Percentiles rank a stretch among this genome's conserved stretches.
Conservation (phyloP, 129 eudicot species). For the Pulicaria dysenterica region DNA sequence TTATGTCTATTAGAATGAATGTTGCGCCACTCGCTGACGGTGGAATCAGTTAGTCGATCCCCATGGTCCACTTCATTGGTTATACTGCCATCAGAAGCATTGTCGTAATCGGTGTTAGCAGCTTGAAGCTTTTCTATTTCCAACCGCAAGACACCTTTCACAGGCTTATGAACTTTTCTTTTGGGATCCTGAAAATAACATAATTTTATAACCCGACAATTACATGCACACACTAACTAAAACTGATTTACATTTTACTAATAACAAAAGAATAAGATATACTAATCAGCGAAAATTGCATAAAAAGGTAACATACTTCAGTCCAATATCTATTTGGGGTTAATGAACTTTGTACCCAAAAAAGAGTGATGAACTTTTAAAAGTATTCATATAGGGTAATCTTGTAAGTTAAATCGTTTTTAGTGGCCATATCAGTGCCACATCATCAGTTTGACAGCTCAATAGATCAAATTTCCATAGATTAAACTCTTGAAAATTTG, state of each 20-base stretch:
- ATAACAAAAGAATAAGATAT: too few relatives aligned
- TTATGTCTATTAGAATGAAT: conserved; percentile 62
- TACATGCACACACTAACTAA: too few relatives aligned
- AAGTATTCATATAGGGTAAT: too few relatives aligned
- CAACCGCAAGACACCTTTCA: conserved; percentile 83
- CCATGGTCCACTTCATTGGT: conserved; percentile 62
- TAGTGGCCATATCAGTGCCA: background rate
- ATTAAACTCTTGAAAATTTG: background rate
- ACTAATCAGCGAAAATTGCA: too few relatives aligned
- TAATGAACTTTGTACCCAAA: too few relatives aligned
- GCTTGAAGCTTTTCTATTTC: conserved; percentile 93
- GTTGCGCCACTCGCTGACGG: conserved; percentile 41
- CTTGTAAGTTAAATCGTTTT: too few relatives aligned
- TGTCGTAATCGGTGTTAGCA: conserved; percentile 66
- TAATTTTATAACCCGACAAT: too few relatives aligned
- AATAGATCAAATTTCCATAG: background rate
- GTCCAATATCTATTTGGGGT: too few relatives aligned
- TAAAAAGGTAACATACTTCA: too few relatives aligned
- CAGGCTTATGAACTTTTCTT: conserved; percentile 96
- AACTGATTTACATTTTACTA: too few relatives aligned
- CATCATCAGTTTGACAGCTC: background rate
- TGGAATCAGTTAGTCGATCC: conserved; percentile 54
- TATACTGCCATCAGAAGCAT: conserved; percentile 64
- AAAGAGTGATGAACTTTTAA: too few relatives aligned
- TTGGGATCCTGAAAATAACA: conserved; percentile 77